These are phyloP conservation scores for Sphaerobolus stellatus DNA, from an alignment of 1,284 basidiomycete species.

Conservation along the genomic window DNA sequence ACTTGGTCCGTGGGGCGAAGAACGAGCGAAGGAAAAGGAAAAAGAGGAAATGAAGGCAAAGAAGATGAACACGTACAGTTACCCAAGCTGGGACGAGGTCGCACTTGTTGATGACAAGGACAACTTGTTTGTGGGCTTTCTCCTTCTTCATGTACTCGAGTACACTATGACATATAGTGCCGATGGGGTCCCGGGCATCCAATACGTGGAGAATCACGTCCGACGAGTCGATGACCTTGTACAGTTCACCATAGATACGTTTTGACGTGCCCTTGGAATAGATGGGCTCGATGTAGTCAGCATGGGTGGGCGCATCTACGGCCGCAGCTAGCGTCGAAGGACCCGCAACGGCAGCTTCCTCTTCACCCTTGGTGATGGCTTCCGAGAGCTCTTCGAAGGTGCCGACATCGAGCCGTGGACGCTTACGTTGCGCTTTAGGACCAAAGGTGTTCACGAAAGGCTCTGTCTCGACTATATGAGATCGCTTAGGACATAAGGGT, in stretches of 20 bases:
- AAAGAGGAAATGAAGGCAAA: conserved; percentile 11
- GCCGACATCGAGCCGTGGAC: conserved; percentile 79
- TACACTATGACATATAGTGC: conserved; percentile 96
- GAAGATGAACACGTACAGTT: conserved; percentile 64
- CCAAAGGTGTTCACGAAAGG: conserved; percentile 92
- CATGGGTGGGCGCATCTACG: conserved; percentile 46
- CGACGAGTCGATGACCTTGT: conserved; percentile 99
- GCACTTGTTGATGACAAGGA: conserved; percentile 97
- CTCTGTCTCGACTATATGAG: conserved; percentile 93
- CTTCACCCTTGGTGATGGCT: conserved; percentile 48
- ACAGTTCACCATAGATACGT: conserved; percentile 96
- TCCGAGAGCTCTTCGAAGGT: conserved; percentile 86
- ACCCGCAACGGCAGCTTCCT: conserved; percentile 43
- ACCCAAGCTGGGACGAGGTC: conserved; percentile 99
- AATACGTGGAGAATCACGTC: conserved; percentile 96
- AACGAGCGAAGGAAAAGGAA: conserved; percentile 8
- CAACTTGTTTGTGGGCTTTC: conserved; percentile 96
- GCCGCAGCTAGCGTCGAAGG: conserved; percentile 21
- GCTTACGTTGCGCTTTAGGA: conserved; percentile 89
- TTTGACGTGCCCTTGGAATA: conserved; percentile 91
- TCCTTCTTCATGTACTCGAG: conserved; percentile 94
- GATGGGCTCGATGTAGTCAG: conserved; percentile 81
- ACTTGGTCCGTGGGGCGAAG: conserved; percentile 45
- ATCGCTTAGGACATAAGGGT: conserved; percentile 48
- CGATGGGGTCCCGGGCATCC: conserved; percentile 94